Evolutionary conservation across 2,329 filamentous ascomycete species (phyloP).

Genomic region (Neobulgaria alba): DNA sequence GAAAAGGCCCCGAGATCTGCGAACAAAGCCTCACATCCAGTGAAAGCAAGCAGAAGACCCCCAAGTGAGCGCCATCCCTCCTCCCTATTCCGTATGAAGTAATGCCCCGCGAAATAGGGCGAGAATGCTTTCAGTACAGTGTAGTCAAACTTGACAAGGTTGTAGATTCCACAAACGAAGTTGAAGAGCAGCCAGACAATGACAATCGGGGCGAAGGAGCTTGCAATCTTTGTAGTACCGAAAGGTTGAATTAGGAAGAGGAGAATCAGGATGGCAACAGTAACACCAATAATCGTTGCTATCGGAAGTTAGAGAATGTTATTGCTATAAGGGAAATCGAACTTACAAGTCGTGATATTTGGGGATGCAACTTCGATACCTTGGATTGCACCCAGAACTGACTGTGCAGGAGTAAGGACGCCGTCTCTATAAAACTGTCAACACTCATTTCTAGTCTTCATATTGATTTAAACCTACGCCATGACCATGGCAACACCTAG

Average conservation of each 20-base stretch:
- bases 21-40: conserved; percentile 51
- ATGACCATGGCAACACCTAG: conserved; percentile 62
- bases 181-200: conserved; percentile 61
- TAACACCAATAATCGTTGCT: conserved; percentile 52
- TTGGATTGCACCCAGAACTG: conserved; percentile 61
- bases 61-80: conserved; percentile 57
- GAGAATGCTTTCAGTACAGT: conserved; percentile 48
- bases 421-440: conserved; percentile 37
- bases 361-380: conserved; percentile 50
- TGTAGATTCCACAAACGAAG: conserved; percentile 54
- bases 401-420: conserved; percentile 61
- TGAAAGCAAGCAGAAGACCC: conserved; percentile 68
- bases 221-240: conserved; percentile 52
- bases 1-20: conserved; percentile 1
- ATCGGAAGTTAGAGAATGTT: conserved; percentile 27
- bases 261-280: conserved; percentile 54
- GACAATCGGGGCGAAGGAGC: conserved; percentile 56
- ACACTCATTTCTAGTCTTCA: too few species aligned
- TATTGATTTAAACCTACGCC: conserved; percentile 22
- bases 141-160: conserved; percentile 42
- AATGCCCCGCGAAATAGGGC: conserved; percentile 51
- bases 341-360: conserved; percentile 38
- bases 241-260: conserved; percentile 59
- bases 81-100: conserved; percentile 48
- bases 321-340: neutral